These are phyloP conservation scores for Lentinula raphanica DNA, from an alignment of 768 basidiomycete species.

Conservation along the genomic window DNA sequence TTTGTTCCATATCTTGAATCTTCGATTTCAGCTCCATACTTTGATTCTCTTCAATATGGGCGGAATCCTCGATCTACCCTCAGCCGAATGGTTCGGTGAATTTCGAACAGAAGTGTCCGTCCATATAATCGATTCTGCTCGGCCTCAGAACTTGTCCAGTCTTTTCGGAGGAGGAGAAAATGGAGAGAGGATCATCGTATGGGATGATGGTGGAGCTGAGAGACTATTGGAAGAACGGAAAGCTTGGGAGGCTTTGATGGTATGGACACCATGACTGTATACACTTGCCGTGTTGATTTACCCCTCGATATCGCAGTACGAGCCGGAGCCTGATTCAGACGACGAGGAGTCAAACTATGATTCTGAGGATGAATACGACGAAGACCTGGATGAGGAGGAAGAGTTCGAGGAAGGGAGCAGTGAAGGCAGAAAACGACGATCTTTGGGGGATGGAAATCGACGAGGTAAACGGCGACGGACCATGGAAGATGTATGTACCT, in stretches of 20 bases:
- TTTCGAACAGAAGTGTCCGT: conserved; percentile 59
- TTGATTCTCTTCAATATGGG: conserved; percentile 93
- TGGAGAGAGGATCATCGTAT: conserved; percentile 74
- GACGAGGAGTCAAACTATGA: conserved; percentile 39
- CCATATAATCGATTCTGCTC: conserved; percentile 91
- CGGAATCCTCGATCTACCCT: conserved; percentile 76
- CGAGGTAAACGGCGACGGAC: conserved; percentile 56
- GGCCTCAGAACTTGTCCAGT: conserved; percentile 85
- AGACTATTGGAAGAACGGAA: conserved; percentile 64
- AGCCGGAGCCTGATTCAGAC: conserved; percentile 71
- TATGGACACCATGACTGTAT: conserved; percentile 30
- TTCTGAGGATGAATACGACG: conserved; percentile 35
- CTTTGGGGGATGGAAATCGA: conserved; percentile 31
- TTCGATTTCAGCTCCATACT: conserved; percentile 62
- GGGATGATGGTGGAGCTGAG: conserved; percentile 87
- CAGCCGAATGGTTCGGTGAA: conserved; percentile 70
- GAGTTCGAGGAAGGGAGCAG: conserved; percentile 37
- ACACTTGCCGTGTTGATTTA: conserved; percentile 1
- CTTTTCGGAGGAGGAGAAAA: conserved; percentile 70
- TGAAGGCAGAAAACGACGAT: conserved; percentile 46
- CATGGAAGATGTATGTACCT: conserved; percentile 35
- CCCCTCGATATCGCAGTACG: conserved; percentile 45
- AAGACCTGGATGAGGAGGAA: conserved; percentile 36
- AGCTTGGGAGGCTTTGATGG: conserved; percentile 83
- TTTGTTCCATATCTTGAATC: not conserved